Conservation (phyloP, 768 basidiomycete species). For the Sporobolomyces pararoseus region DNA sequence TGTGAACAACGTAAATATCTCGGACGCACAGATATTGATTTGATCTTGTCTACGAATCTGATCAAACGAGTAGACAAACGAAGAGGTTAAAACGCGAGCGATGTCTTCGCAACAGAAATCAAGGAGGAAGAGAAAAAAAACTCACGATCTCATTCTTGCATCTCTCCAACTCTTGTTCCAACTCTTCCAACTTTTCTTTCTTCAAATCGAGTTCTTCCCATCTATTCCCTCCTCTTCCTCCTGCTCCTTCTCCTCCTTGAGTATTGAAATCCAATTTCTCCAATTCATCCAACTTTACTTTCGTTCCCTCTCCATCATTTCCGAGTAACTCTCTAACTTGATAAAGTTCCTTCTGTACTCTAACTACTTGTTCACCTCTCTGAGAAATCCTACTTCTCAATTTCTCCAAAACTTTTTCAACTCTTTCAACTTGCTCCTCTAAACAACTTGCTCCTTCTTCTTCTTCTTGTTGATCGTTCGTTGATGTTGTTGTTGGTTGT, state of each 20-base stretch:
- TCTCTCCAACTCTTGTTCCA: constrained; percentile 78
- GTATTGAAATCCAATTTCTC: background rate
- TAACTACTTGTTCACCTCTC: constrained; percentile 43
- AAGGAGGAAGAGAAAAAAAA: background rate
- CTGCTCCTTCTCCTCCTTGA: too few species aligned
- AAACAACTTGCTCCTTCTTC: background rate
- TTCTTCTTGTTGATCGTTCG: constrained; percentile 55
- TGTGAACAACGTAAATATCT: constrained; percentile 75
- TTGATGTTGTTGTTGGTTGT: constrained; percentile 49
- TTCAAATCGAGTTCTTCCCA: constrained; percentile 64
- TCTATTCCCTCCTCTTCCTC: constrained; percentile 43
- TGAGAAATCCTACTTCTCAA: constrained; percentile 53
- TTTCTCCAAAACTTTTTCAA: constrained; percentile 50
- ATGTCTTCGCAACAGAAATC: constrained; percentile 14
- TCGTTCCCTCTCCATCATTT: constrained; percentile 9
- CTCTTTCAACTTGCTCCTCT: background rate
- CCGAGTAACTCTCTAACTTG: background rate
- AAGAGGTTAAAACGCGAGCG: background rate
- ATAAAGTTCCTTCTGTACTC: constrained; percentile 13
- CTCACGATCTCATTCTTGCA: constrained; percentile 78
- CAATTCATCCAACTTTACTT: constrained; percentile 13
- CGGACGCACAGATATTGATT: constrained; percentile 62
- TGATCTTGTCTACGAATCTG: constrained; percentile 67
- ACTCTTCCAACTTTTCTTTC: constrained; percentile 69
- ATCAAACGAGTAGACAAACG: background rate